Conservation (phyloP, 75 land plant species). For the Cunninghamia lanceolata region DNA sequence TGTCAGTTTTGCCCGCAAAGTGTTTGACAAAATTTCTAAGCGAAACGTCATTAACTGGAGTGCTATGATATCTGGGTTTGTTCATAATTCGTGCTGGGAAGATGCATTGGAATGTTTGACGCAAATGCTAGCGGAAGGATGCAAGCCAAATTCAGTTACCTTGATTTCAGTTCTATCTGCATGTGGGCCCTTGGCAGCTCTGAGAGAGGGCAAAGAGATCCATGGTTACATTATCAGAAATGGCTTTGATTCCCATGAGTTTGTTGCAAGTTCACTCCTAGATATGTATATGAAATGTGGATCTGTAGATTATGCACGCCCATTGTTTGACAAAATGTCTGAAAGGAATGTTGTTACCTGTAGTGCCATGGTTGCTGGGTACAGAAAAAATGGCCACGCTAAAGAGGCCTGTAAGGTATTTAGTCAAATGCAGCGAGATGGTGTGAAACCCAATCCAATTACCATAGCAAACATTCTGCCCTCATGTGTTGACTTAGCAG, state of each 20-base stretch:
- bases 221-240: constrained; percentile 36
- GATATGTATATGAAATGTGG: constrained; percentile 66
- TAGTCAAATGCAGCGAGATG: constrained; percentile 24
- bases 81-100: constrained; percentile 19
- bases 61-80: constrained; percentile 31
- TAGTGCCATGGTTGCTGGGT: constrained; percentile 44
- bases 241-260: constrained; percentile 32
- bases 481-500: constrained; percentile 27
- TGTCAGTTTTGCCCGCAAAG: constrained; percentile 25
- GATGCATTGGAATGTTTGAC: constrained; percentile 30
- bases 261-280: constrained; percentile 46
- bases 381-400: constrained; percentile 30
- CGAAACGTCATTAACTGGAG: constrained; percentile 47
- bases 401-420: constrained; percentile 30
- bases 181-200: constrained; percentile 29
- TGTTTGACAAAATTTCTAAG: constrained; percentile 26
- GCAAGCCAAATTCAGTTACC: constrained; percentile 32
- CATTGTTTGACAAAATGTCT: constrained; percentile 44
- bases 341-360: constrained; percentile 38
- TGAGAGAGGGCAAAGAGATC: constrained; percentile 33
- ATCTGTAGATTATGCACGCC: constrained; percentile 35
- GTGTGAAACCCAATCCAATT: constrained; percentile 29
- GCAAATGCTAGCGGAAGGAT: constrained; percentile 18
- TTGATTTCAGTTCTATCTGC: constrained; percentile 47
- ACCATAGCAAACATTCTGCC: constrained; percentile 36